Base-by-base conservation (phyloP, 108 stramenopile genomes). In the Epithemia pelagica region DNA sequence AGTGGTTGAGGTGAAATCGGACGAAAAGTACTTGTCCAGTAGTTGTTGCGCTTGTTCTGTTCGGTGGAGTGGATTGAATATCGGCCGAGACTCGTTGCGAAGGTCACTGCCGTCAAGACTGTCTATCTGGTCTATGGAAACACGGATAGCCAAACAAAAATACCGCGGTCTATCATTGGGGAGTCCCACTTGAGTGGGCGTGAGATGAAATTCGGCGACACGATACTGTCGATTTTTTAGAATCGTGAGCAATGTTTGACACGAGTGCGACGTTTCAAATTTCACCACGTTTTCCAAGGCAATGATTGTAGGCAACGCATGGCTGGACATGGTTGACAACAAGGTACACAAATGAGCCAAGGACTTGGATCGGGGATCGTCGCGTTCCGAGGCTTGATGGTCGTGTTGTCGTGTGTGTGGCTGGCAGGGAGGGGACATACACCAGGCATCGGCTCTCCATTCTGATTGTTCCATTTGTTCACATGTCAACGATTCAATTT, bases 341-440 rank as follows among this genome's bases (percentile, higher is more conserved):
- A 89, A 54, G 27, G 78, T 29, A 62, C 78, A 75, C 21, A 94
- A 59, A 72, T 89, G 87, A n/a, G 89, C 32, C 66, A 94, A 90
- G 28, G 76, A 77, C 5, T 68, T 58, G 0, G 85, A 82, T 22
- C 94, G 76, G 18, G 86, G 73, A 72, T 92, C 89, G 15, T 76
- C 63, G 23, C 78, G 54, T 66, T 95, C 90, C 29, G 62, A 28
- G 1, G 71, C 67, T 62, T 88, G 82, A 67, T 87, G 84, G 2
- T 58, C 30, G 57, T 74, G 73, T 59, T 74, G 73, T 30, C 73
- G 52, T 58, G 89, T 91, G 61, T 89, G 86, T 28, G 90, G 90
- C 60, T 92, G 95, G 67, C 95, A 96, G 8, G 95, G 95, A 30
- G 95, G 95, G 30, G 75, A 78, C 90, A 96, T 90, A 65, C 76